A percentile compares a stretch with the other conserved stretches of the same genome.
Evolutionary conservation across 768 basidiomycete genomes (phyloP).

Genomic region (Kwoniella dendrophila): DNA sequence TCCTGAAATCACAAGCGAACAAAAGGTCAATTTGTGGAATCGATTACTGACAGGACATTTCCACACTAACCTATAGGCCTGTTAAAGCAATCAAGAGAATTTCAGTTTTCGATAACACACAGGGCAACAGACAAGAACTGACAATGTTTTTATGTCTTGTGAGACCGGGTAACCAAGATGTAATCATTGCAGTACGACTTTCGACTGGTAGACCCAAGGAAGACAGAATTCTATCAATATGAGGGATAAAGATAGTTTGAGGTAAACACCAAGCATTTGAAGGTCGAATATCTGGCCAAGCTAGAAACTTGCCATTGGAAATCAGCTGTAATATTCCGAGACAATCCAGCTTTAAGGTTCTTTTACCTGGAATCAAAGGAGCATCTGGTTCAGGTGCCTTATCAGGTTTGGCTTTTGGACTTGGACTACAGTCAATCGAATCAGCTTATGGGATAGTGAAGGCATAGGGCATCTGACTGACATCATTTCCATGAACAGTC

Average conservation of each 20-base stretch:
- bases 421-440: constrained; percentile 22
- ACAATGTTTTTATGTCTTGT: constrained; percentile 52
- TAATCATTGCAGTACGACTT: constrained; percentile 46
- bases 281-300: constrained; percentile 50
- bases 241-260: constrained; percentile 48
- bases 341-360: neutral
- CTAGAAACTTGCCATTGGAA: constrained; percentile 13
- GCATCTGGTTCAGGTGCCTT: constrained; percentile 24
- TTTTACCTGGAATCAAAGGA: constrained; percentile 44
- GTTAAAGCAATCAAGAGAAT: neutral
- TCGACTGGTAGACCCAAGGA: constrained; percentile 46
- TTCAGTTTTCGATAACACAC: constrained; percentile 4
- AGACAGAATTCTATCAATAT: constrained; percentile 46
- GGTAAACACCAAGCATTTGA: constrained; percentile 49
- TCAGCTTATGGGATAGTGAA: constrained; percentile 3
- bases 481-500: constrained; percentile 48
- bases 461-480: constrained; percentile 18
- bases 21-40: neutral
- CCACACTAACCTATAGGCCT: no score
- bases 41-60: no score
- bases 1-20: no score
- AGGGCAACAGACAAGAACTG: constrained; percentile 20
- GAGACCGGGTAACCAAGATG: constrained; percentile 46
- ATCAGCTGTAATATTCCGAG: neutral
- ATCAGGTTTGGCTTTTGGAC: constrained; percentile 34